Evolutionary conservation across 2,329 filamentous ascomycete species (phyloP).

Genomic region (Pseudocercospora macadamiae): DNA sequence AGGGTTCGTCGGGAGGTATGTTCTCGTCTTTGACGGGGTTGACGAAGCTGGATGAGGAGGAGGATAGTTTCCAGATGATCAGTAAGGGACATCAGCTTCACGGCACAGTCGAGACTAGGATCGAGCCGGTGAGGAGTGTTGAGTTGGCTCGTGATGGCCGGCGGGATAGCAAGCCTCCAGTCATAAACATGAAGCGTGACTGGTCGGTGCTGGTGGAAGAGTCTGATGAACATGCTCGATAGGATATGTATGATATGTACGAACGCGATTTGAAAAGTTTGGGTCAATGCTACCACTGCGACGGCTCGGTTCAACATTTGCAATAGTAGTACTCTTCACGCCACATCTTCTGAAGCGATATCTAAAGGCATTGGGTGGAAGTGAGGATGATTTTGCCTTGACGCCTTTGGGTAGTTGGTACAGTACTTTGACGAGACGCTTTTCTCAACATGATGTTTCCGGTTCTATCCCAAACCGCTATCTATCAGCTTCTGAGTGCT

Average conservation of each 20-base stretch:
- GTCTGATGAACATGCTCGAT: background rate
- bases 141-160: background rate
- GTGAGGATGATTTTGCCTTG: too few species aligned
- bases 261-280: too few species aligned
- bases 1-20: background rate
- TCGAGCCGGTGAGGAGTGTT: constrained; percentile 8
- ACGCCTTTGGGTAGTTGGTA: too few species aligned
- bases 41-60: constrained; percentile 15
- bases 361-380: too few species aligned
- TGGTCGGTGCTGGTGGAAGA: background rate
- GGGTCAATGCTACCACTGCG: too few species aligned
- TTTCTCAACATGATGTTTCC: too few species aligned
- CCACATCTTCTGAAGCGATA: too few species aligned
- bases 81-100: constrained; percentile 5
- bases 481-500: too few species aligned
- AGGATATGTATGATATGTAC: background rate
- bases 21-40: constrained; percentile 8
- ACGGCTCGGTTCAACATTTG: too few species aligned
- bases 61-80: constrained; percentile 24
- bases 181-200: background rate
- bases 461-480: too few species aligned
- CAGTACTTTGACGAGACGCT: too few species aligned
- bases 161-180: background rate
- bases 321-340: too few species aligned
- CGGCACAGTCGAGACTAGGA: constrained; percentile 8